Base-by-base conservation (phyloP, 176 grass and related monocot genomes). In the Canna indica region DNA sequence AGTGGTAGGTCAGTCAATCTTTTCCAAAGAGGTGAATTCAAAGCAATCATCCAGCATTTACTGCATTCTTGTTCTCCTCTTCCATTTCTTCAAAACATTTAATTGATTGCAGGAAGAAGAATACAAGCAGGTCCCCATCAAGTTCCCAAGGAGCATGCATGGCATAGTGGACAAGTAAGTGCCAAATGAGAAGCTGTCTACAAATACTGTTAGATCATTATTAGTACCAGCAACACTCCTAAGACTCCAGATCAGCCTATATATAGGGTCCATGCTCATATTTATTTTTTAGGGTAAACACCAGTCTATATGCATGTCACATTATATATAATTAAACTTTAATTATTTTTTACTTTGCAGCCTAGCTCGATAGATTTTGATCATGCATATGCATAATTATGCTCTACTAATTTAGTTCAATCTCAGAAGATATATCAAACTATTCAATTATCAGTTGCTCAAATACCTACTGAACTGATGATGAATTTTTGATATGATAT, bases 351-450 rank as follows among this genome's bases (percentile, higher is more conserved):
- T 50, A 20, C n/a, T n/a, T 50, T 50, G 47, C 47, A 45, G 27
- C 76, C 59, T 61, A n/a, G n/a, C n/a, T n/a, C n/a, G n/a, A n/a
- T n/a, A 69, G 10, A 56, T 58, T 56, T 74, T 28, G 13, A 48
- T 25, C 26, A 61, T 58, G 12, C 8, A 2, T 69, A 72, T 76
- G 7, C 7, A 7, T 38, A 38, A 3, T 38, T 38, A 7, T 38
- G 2, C 4, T 38, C 2, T 38, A 3, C 36, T 38, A 7, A 7
- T 7, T 2, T 3, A 38, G 36, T 38, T 3, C 36, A 38, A n/a
- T n/a, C n/a, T n/a, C n/a, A n/a, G n/a, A n/a, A n/a, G n/a, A n/a
- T n/a, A n/a, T n/a, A 44, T 44, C 41, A 44, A 10, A 5, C 13
- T 44, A 10, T 44, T 44, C 41, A 44, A 44, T 44, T 8, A 44